Base-by-base conservation (phyloP, 2,329 filamentous ascomycete genomes). In the Aspergillus intermedius region DNA sequence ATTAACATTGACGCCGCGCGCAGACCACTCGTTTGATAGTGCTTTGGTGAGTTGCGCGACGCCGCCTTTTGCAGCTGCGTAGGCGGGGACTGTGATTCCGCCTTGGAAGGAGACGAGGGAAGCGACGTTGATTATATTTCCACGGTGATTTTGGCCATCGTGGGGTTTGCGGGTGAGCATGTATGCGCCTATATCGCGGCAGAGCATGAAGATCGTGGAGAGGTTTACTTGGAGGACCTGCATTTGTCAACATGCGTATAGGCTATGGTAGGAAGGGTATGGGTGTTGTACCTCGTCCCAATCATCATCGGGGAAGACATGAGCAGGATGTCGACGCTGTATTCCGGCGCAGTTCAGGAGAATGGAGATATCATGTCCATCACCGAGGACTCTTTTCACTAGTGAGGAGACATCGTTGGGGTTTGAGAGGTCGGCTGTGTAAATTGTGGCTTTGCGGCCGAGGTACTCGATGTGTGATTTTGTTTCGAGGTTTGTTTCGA, bases 81-180 rank as follows among this genome's bases (percentile, higher is more conserved):
- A 95, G 1, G 90, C 90, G 0, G 89, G 89, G 1, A 95, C 88
- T 0, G 86, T 95, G 56, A 95, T 76, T 0, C 90, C 90, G 47
- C 90, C 91, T 65, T 95, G 87, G 76, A 91, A 91, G 42, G 82
- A 83, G 35, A 95, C 78, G 37, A 96, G 78, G 9, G 82, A 87
- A 9, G 84, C 89, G 48, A 94, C 82, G 71, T 95, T 95, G 74
- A 95, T 86, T 71, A 95, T 86, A 5, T 9, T 44, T 13, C 42
- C 42, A 13, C 28, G 25, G 2, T 55, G 55, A 8, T 15, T n/a
- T 1, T 50, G 47, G 6, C 41, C 49, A 7, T 23, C 10, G 35
- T 52, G 49, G 19, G 47, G 50, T 10, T 45, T 42, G 2, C 57
- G 57, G 4, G 50, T 53, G 13, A 60, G 55, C 55, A 59, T 56